These are phyloP conservation scores for Lepidium sativum DNA, from an alignment of 345 rosid species.

Conservation along the genomic window DNA sequence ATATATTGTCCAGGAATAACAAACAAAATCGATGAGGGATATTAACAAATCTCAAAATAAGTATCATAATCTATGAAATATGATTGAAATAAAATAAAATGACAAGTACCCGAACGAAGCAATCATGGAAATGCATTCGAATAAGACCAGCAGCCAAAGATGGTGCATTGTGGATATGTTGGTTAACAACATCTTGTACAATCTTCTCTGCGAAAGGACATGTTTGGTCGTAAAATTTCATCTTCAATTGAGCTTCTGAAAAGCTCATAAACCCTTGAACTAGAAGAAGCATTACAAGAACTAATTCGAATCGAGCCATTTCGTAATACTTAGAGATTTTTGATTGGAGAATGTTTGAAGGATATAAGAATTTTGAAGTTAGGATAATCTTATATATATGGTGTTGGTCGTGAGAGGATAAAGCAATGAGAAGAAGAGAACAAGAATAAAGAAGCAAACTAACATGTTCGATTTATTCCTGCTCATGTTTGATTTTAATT, in stretches of 20 bases:
- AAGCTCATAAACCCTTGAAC: constrained; percentile 26
- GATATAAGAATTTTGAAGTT: background rate
- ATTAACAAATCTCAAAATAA: too few species aligned
- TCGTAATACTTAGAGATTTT: background rate
- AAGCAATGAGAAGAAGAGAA: constrained; percentile 12
- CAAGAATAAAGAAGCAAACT: constrained; percentile 12
- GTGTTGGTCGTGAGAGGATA: constrained; percentile 9
- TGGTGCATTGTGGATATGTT: constrained; percentile 51
- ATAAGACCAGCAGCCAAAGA: constrained; percentile 61
- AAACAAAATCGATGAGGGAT: too few species aligned
- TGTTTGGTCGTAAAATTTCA: constrained; percentile 40
- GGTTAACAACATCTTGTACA: constrained; percentile 34
- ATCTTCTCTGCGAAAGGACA: constrained; percentile 67
- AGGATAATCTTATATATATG: constrained; percentile 1
- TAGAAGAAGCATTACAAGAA: constrained; percentile 12
- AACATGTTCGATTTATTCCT: constrained; percentile 17
- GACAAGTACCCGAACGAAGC: constrained; percentile 50
- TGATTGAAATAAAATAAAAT: background rate
- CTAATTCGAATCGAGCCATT: constrained; percentile 19
- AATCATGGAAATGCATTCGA: constrained; percentile 78
- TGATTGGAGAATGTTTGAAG: background rate
- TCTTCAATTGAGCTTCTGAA: constrained; percentile 43
- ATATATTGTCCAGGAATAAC: too few species aligned
- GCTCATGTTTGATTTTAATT: background rate
- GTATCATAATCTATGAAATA: background rate